phyloP scores from a whole-genome alignment of 2,329 filamentous ascomycete genomes.

The Didymella arachidicola region DNA sequence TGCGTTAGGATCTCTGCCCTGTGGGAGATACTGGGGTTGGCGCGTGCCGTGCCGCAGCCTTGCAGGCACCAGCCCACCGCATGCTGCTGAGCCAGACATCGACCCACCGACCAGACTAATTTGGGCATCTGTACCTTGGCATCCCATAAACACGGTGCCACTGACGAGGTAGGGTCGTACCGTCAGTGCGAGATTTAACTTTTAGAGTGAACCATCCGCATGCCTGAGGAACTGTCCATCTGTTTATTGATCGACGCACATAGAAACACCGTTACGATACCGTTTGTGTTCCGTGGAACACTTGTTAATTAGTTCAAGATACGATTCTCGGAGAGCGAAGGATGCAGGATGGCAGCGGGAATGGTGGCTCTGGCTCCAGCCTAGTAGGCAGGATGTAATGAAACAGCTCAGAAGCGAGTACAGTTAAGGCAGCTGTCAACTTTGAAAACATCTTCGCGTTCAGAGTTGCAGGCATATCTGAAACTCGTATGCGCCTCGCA shows the following conservation, averaged over 20 bases:
- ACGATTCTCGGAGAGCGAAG: background rate
- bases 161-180: background rate
- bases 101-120: background rate
- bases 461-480: background rate
- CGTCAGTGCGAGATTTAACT: background rate
- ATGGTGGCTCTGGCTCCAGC: background rate
- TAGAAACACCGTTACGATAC: background rate
- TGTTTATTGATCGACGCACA: background rate
- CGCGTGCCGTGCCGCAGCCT: background rate
- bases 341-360: conserved; percentile 1
- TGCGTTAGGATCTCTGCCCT: background rate
- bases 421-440: background rate
- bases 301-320: background rate
- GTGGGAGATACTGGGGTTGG: background rate
- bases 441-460: background rate
- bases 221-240: background rate
- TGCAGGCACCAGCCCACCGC: background rate
- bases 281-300: background rate
- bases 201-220: background rate
- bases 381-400: background rate
- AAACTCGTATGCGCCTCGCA: background rate
- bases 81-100: background rate
- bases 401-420: background rate
- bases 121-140: background rate
- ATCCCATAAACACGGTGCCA: background rate